Evolutionary conservation across 2,329 filamentous ascomycete genomes (phyloP), one percentile per base, ranked within the genome.

Genomic region (Penicillium palitans): DNA sequence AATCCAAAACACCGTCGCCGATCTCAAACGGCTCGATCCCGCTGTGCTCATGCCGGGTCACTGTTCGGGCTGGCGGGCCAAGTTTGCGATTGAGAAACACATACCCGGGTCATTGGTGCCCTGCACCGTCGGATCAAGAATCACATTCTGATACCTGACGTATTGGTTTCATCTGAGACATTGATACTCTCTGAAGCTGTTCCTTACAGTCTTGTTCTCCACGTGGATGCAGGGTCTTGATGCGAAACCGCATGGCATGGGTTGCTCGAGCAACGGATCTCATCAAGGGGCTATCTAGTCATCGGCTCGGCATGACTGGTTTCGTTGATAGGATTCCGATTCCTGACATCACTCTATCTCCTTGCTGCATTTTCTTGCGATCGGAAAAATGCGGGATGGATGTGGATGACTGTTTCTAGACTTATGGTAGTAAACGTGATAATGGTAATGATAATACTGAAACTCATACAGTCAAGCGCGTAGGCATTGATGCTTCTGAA

Each of bases 61-160:
- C 66, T 84, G 82, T 62, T 80, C 82, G 0, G 82, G 82, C 6
- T 85, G 82, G 81, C 74, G 81, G 60, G 82, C 80, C 37, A 84
- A 83, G 66, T 79, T 79, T 61, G 75, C 76, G 44, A 82, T 83
- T 60, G 80, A 84, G 67, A 79, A 76, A 59, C 70, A 75, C 39
- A 81, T 83, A 77, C 79, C 80, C 0, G 81, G 81, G 2, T 70
- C 72, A 3, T 63, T 84, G 58, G 80, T 80, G 8, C 82, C 82
- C 29, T 79, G 78, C 24, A 81, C 81, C 13, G 81, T 82, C 15
- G 82, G 82, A 3, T 78, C 77, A 21, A 80, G 66, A 47, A 74
- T 76, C 49, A 60, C 55, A 8, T 75, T 78, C 52, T 79, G 61
- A 55, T 44, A 45, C n/a, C 24, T 10, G 25, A 19, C 21, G 31